These are phyloP conservation scores for Fusarium sp. DNA, from an alignment of 2,329 filamentous ascomycete species.

Conservation along the genomic window DNA sequence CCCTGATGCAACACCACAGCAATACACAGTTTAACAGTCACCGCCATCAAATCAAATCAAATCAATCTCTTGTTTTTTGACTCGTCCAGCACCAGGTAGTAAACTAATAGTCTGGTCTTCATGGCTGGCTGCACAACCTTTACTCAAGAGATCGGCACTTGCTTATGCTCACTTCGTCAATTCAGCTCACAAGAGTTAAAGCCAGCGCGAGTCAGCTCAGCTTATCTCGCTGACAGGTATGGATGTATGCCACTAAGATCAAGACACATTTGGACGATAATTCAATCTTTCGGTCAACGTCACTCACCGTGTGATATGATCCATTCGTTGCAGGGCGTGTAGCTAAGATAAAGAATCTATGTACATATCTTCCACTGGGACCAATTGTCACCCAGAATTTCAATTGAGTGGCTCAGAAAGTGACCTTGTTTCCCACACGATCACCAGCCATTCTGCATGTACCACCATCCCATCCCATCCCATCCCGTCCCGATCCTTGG, in stretches of 20 bases:
- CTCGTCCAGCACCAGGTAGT: neutral
- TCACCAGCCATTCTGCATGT: conserved; percentile 12
- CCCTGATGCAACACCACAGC: neutral
- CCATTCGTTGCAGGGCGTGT: conserved; percentile 2
- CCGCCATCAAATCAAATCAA: conserved; percentile 20
- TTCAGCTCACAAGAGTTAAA: conserved; percentile 28
- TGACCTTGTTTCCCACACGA: neutral
- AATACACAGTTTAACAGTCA: conserved; percentile 1
- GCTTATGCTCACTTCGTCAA: neutral
- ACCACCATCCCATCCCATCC: conserved; percentile 33
- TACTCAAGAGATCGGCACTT: neutral
- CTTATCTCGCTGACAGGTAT: conserved; percentile 35
- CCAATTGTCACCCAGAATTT: neutral
- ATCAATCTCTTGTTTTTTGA: neutral
- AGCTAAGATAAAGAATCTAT: neutral
- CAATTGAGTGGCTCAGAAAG: neutral
- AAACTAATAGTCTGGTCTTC: neutral
- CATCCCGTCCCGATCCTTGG: conserved; percentile 36
- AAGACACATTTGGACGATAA: neutral
- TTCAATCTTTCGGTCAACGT: conserved; percentile 24
- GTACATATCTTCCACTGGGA: neutral
- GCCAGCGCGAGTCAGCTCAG: conserved; percentile 39
- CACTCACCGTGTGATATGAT: conserved; percentile 9
- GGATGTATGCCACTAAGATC: neutral
- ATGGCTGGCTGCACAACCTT: conserved; percentile 1